Conservation (phyloP, 1,284 basidiomycete species). For the Ganoderma multipileum region DNA sequence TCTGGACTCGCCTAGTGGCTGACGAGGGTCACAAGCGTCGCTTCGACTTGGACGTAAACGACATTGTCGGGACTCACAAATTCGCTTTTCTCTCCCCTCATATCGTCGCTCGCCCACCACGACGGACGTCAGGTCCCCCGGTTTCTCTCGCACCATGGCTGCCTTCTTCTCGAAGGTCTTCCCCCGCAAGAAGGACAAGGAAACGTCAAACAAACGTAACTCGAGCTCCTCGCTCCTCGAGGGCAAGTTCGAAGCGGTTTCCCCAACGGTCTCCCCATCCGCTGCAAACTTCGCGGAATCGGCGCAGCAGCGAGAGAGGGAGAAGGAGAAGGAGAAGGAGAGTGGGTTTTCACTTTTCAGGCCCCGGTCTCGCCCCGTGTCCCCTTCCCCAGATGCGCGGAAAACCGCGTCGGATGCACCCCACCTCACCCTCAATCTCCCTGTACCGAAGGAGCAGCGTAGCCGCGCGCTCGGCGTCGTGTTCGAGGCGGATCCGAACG, state of each 20-base stretch:
- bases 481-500: slow-evolving; percentile 64
- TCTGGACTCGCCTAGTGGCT: background rate
- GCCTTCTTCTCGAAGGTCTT: slow-evolving; percentile 80
- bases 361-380: slow-evolving; percentile 50
- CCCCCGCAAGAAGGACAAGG: slow-evolving; percentile 72
- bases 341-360: slow-evolving; percentile 55
- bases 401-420: slow-evolving; percentile 45
- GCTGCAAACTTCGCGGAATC: slow-evolving; percentile 46
- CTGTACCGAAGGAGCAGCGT: slow-evolving; percentile 55
- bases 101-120: slow-evolving; percentile 16
- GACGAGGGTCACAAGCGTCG: background rate
- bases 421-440: slow-evolving; percentile 66
- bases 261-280: slow-evolving; percentile 59
- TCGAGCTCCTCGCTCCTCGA: slow-evolving; percentile 61
- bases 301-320: slow-evolving; percentile 40
- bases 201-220: slow-evolving; percentile 47
- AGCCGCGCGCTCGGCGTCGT: slow-evolving; percentile 58
- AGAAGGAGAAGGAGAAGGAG: slow-evolving; percentile 50
- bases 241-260: slow-evolving; percentile 75
- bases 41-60: background rate
- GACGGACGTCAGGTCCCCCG: slow-evolving; percentile 31
- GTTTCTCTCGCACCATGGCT: slow-evolving; percentile 54
- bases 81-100: slow-evolving; percentile 1
- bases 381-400: slow-evolving; percentile 40
- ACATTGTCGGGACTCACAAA: background rate